These are phyloP conservation scores for Martensiomyces pterosporus DNA, from an alignment of 192 early-diverging fungal genomes.

Conservation along the genomic window DNA sequence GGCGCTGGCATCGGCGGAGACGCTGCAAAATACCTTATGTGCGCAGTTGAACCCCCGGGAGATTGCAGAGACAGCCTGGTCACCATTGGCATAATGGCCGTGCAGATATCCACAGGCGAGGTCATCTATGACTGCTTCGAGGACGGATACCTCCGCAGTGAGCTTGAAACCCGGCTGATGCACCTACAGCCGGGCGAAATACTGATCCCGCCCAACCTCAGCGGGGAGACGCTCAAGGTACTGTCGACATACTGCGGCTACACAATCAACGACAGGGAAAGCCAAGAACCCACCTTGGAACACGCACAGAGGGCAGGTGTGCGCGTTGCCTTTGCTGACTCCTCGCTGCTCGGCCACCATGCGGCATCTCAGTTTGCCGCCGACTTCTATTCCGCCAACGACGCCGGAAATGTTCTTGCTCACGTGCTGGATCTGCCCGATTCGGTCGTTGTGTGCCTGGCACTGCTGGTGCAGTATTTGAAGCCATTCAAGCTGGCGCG, in stretches of 20 bases:
- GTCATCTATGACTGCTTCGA: constrained; percentile 55
- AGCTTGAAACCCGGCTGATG: constrained; percentile 36
- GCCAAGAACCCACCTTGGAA: constrained; percentile 37
- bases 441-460: constrained; percentile 10
- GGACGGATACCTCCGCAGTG: constrained; percentile 22
- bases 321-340: constrained; percentile 25
- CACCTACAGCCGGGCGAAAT: constrained; percentile 37
- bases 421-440: constrained; percentile 25
- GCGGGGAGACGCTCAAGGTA: constrained; percentile 14
- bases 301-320: constrained; percentile 53
- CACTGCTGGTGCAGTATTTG: constrained; percentile 50
- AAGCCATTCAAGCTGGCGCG: constrained; percentile 31
- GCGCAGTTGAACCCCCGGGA: constrained; percentile 60
- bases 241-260: constrained; percentile 35
- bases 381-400: constrained; percentile 19
- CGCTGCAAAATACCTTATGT: constrained; percentile 84
- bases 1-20: constrained; percentile 68
- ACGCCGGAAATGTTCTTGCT: constrained; percentile 19
- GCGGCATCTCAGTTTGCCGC: constrained; percentile 12
- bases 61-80: constrained; percentile 10
- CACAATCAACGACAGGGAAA: constrained; percentile 44
- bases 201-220: constrained; percentile 12
- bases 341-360: not conserved
- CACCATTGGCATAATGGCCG: constrained; percentile 74
- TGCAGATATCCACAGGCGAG: constrained; percentile 85